Evolutionary conservation across 2,329 filamentous ascomycete genomes (phyloP), one percentile per base, ranked within the genome.

Genomic region (Epichloe brachyelytri): DNA sequence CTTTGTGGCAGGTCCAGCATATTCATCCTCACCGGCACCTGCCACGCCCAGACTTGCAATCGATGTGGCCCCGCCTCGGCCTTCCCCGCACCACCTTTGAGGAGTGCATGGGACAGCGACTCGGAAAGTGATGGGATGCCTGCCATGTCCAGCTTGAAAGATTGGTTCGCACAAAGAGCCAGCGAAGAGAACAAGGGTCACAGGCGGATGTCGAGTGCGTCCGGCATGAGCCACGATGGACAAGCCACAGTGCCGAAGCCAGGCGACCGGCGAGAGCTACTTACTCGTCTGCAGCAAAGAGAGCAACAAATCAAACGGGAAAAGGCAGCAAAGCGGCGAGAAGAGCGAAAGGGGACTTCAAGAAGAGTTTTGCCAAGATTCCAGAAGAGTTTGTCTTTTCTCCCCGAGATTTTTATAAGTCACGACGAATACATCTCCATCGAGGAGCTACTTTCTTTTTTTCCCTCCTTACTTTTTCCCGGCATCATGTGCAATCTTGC

Each of bases 91-190:
- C 52, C 52, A 41, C 49, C 50, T 14, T 19, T 54, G 47, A 55
- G 55, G 37, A 68, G 65, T 53, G 61, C 57, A 11, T 68, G 66
- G 52, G 61, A 62, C 30, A 55, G 37, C 49, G 66, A 68, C 41
- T 62, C 60, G 15, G 62, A 65, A 14, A 63, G 65, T n/a, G 62
- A 63, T 14, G 59, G 58, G 2, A 53, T 54, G 1, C 40, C 34
- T 41, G 57, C 41, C 49, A 43, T 51, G 37, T 22, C 51, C 52
- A 52, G 33, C 6, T 33, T 56, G 20, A 53, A 48, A 22, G 54
- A 54, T 14, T 56, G 54, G 56, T 55, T 55, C 17, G 46, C 50
- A n/a, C 37, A 46, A 10, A 51, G 36, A 45, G 37, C 46, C 5
- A 46, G 38, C 6, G 50, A 56, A 12, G 38, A 51, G 8, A 26